These are phyloP conservation scores for Margaritispora aquatica DNA, from an alignment of 495 filamentous ascomycete species.

Conservation along the genomic window DNA sequence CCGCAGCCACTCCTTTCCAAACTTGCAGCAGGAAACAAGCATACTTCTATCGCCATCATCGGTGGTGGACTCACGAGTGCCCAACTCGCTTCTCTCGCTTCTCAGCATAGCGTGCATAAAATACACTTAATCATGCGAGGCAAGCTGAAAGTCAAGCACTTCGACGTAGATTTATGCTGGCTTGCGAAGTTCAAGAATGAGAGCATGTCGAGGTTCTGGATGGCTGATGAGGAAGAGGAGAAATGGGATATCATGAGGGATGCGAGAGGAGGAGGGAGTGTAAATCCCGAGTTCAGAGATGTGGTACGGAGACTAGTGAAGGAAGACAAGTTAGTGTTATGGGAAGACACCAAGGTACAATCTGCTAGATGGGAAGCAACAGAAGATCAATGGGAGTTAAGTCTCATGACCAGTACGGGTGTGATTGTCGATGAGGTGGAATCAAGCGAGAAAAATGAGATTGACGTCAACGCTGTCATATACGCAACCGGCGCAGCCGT, in stretches of 20 bases:
- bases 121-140: slow-evolving; percentile 54
- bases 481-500: slow-evolving; percentile 53
- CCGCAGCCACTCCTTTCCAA: slow-evolving; percentile 33
- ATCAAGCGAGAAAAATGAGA: slow-evolving; percentile 30
- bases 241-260: slow-evolving; percentile 46
- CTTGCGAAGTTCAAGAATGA: slow-evolving; percentile 61
- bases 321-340: slow-evolving; percentile 37
- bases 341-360: slow-evolving; percentile 40
- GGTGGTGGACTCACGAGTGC: slow-evolving; percentile 58
- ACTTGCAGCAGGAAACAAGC: slow-evolving; percentile 34
- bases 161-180: slow-evolving; percentile 58
- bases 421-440: slow-evolving; percentile 27
- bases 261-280: slow-evolving; percentile 56
- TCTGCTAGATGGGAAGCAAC: slow-evolving; percentile 2
- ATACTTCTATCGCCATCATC: slow-evolving; percentile 50
- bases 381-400: slow-evolving; percentile 36
- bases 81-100: slow-evolving; percentile 52
- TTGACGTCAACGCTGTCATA: slow-evolving; percentile 52
- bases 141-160: slow-evolving; percentile 54
- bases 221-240: slow-evolving; percentile 52
- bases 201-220: slow-evolving; percentile 57
- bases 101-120: slow-evolving; percentile 44
- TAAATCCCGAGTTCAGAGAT: slow-evolving; percentile 52
- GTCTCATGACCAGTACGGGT: slow-evolving; percentile 41
- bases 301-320: slow-evolving; percentile 44